These are phyloP conservation scores for Speleostelium caveatum DNA, from an alignment of 78 protist genomes.

Conservation along the genomic window DNA sequence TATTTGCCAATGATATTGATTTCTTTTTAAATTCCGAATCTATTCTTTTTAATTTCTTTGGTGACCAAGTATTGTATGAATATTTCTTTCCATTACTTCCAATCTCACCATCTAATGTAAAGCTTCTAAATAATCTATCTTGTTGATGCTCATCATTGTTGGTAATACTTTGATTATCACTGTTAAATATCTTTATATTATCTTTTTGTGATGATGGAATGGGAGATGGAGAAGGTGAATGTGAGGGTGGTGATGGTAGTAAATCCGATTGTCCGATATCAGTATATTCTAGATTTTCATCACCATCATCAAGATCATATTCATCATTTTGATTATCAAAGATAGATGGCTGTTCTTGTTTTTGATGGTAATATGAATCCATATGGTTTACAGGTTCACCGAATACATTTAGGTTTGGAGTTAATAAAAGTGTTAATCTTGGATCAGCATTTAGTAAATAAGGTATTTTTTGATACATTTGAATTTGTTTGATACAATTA, in stretches of 20 bases:
- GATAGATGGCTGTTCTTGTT: neutral
- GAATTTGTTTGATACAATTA: conserved; percentile 60
- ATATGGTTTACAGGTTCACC: conserved; percentile 35
- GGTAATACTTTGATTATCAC: neutral
- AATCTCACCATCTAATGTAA: conserved; percentile 3
- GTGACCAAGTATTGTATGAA: conserved; percentile 45
- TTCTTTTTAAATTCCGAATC: neutral
- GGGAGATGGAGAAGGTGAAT: neutral
- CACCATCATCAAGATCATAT: neutral
- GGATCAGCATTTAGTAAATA: conserved; percentile 71
- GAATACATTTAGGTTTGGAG: conserved; percentile 66
- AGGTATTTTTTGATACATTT: conserved; percentile 31
- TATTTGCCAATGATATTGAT: neutral
- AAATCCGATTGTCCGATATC: neutral
- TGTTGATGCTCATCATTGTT: neutral
- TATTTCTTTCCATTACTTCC: neutral
- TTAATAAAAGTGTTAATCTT: conserved; percentile 39
- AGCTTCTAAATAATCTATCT: conserved; percentile 16
- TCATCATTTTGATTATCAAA: neutral
- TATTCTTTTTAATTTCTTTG: neutral
- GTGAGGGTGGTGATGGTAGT: neutral
- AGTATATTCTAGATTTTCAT: neutral
- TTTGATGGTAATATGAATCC: no score
- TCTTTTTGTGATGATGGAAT: neutral
- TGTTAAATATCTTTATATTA: no score